Base-by-base conservation (phyloP, 2,329 filamentous ascomycete genomes). In the Albophoma yamanashiensis region DNA sequence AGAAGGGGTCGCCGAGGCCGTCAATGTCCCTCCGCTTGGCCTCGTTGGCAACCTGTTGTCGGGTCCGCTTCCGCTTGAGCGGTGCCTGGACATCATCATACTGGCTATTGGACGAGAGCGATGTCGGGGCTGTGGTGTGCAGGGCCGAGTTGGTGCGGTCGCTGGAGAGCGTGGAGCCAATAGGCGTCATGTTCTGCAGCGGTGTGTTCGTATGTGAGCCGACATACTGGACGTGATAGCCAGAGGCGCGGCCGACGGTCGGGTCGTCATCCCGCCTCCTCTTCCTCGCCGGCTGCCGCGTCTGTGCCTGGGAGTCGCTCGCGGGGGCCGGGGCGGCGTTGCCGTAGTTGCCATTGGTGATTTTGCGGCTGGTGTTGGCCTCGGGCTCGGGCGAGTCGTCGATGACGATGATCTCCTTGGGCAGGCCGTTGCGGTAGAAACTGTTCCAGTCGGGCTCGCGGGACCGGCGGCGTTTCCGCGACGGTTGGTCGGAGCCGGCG, bases 111-210 rank as follows among this genome's bases (percentile, higher is more conserved):
- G 83, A 84, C 0, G 84, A 86, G 50, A 84, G 75, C 6, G 93
- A 97, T 0, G 94, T 97, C 6, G 92, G 87, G 52, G 93, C 93
- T 0, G 92, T 97, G 4, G 91, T 94, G 69, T 93, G 86, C 60
- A 92, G 79, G 52, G 84, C 83, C 20, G 91, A 94, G 39, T 89
- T 89, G 17, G 90, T 95, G 64, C 91, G 85, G 73, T 93, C 91
- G 65, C 88, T 94, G 5, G 91, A 95, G 59, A 87, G 81, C 15
- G 89, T 91, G 53, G 89, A 88, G 57, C 83, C 85, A 59, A 84
- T 86, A 17, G 83, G 82, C 17, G 85, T 84, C 55, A 82, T 81
- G 63, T 86, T 82, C 67, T 88, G 85, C 63, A 85, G 83, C 57
- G 89, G 87, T 36, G 88, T 88, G 68, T 89, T 85, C 60, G 89